A percentile compares a stretch with the other conserved stretches of the same genome.
Evolutionary conservation across 176 grass and related monocot genomes (phyloP).

Genomic region (Eragrostis curvula): DNA sequence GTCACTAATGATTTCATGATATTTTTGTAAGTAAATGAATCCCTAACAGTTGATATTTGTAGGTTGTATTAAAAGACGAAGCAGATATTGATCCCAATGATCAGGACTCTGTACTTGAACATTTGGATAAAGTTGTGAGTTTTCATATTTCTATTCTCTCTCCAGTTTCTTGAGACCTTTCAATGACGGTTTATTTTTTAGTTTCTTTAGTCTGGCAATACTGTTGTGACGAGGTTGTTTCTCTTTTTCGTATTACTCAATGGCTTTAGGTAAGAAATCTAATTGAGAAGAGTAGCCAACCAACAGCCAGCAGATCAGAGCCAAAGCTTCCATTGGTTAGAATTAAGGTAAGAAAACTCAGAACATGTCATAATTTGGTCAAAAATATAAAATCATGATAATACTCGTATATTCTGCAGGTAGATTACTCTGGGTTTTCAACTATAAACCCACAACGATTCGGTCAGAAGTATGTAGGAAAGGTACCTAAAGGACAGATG

Average conservation of each 20-base stretch:
- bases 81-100: constrained; percentile 84
- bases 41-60: constrained; percentile 37
- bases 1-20: constrained; percentile 26
- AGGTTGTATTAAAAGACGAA: constrained; percentile 99
- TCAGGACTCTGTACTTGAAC: constrained; percentile 89
- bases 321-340: constrained; percentile 84
- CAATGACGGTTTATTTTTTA: constrained; percentile 12
- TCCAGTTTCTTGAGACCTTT: constrained; percentile 29
- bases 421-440: constrained; percentile 95
- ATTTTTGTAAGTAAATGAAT: constrained; percentile 20
- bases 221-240: constrained; percentile 17
- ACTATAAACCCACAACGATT: constrained; percentile 97
- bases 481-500: constrained; percentile 59
- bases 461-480: constrained; percentile 92
- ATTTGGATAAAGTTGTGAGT: constrained; percentile 93
- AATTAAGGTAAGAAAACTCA: constrained; percentile 71
- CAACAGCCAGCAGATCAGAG: constrained; percentile 54
- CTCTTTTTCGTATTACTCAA: constrained; percentile 19
- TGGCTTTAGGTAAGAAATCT: constrained; percentile 78
- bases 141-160: constrained; percentile 2
- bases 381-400: constrained; percentile 28
- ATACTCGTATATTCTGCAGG: constrained; percentile 52
- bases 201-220: constrained; percentile 12
- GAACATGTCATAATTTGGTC: not conserved
- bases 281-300: constrained; percentile 80